Evolutionary conservation across 2,329 filamentous ascomycete species (phyloP).

Genomic region (Amauroascus verrucosus): DNA sequence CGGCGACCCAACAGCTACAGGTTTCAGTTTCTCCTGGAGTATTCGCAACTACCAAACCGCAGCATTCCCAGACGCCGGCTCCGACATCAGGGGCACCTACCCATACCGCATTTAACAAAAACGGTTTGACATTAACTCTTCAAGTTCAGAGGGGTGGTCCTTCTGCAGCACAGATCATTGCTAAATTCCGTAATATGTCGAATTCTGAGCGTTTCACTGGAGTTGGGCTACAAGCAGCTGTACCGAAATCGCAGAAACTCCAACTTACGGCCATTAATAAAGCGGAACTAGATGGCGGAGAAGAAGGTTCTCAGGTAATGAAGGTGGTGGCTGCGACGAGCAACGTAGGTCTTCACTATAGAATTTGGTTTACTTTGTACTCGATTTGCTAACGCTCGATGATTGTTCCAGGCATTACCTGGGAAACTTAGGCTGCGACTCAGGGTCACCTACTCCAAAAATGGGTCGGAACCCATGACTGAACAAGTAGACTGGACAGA

Average conservation of each 20-base stretch:
- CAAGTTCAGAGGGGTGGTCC: slow-evolving; percentile 63
- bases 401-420: slow-evolving; percentile 52
- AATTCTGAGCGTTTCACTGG: slow-evolving; percentile 55
- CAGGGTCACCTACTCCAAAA: slow-evolving; percentile 69
- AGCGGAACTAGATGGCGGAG: slow-evolving; percentile 61
- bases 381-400: slow-evolving; percentile 10
- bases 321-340: slow-evolving; percentile 78
- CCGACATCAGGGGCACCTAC: slow-evolving; percentile 41
- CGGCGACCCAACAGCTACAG: slow-evolving; percentile 41
- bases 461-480: slow-evolving; percentile 58
- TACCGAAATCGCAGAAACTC: slow-evolving; percentile 91
- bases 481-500: slow-evolving; percentile 98
- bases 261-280: slow-evolving; percentile 84
- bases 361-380: background rate
- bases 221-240: slow-evolving; percentile 83
- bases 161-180: slow-evolving; percentile 68
- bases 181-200: slow-evolving; percentile 71
- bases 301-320: slow-evolving; percentile 85
- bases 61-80: slow-evolving; percentile 38
- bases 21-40: slow-evolving; percentile 40
- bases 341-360: slow-evolving; percentile 23
- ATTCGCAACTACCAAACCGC: slow-evolving; percentile 41
- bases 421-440: slow-evolving; percentile 66
- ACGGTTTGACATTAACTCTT: slow-evolving; percentile 70
- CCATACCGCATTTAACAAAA: slow-evolving; percentile 73